Conservation (phyloP, 768 basidiomycete species). For the Cystobasidium ongulense region DNA sequence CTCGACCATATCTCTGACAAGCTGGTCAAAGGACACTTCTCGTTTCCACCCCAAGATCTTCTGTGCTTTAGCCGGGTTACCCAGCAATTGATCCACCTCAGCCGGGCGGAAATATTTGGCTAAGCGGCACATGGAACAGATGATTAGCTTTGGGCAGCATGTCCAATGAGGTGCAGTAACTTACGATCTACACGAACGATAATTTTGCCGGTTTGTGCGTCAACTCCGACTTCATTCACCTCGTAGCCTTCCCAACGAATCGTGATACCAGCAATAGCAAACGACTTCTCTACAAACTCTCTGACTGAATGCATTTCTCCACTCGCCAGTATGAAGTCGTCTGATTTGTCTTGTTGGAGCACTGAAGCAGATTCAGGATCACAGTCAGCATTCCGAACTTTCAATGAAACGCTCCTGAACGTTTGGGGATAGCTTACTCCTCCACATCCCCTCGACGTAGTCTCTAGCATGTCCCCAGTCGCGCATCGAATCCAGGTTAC, state of each 20-base stretch:
- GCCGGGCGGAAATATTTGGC: conserved; percentile 33
- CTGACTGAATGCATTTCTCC: conserved; percentile 92
- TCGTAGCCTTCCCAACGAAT: conserved; percentile 70
- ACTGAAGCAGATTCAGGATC: conserved; percentile 54
- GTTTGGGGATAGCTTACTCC: background rate
- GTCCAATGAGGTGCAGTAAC: background rate
- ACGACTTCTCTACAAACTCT: conserved; percentile 84
- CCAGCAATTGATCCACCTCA: conserved; percentile 62
- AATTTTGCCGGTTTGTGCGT: conserved; percentile 59
- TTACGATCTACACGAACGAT: conserved; percentile 72
- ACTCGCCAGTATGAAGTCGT: conserved; percentile 91
- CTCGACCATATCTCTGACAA: conserved; percentile 86
- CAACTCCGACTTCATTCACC: conserved; percentile 66
- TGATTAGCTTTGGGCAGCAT: background rate
- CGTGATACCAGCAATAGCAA: conserved; percentile 58
- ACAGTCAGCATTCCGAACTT: no score
- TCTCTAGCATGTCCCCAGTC: conserved; percentile 84
- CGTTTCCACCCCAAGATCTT: conserved; percentile 82
- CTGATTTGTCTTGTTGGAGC: conserved; percentile 72
- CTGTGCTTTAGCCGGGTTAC: conserved; percentile 85
- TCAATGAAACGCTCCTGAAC: background rate
- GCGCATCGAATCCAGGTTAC: conserved; percentile 86
- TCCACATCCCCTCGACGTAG: conserved; percentile 68
- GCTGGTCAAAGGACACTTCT: conserved; percentile 66
- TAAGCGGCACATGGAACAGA: background rate